Base-by-base conservation (phyloP, 1,284 basidiomycete genomes). In the Cystobasidium slooffiae region DNA sequence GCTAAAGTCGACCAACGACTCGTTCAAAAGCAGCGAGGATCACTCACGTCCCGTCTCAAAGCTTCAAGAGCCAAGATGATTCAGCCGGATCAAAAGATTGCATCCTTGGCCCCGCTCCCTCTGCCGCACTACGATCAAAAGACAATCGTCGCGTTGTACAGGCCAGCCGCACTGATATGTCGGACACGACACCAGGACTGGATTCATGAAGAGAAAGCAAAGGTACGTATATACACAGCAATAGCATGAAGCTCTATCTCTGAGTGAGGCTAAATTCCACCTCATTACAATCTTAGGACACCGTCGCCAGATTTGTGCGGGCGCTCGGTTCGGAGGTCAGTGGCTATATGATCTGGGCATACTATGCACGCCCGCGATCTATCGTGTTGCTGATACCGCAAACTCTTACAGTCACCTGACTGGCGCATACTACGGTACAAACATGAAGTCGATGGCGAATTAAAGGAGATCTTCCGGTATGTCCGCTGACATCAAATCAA, bases 241-340 rank as follows among this genome's bases (percentile, higher is more conserved):
- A 39, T 68, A 74, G 1, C 82, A 82, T 76, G 82, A 84, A 59
- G 20, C 3, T 41, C 12, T 20, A 9, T 22, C n/a, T 31, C 43
- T 43, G 6, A 8, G 7, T 6, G 9, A 16, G 10, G 56, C 56
- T 59, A 9, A 59, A n/a, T 22, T 39, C 5, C 7, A n/a, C n/a
- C 43, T 18, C 8, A n/a, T 18, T 10, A 6, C 87, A 41, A 68
- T 24, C 7, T 14, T 77, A 77, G 52, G 67, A 65, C 55, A 80
- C 77, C 3, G 81, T 81, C 72, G 74, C 66, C 62, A 80, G 65
- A 37, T 80, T 68, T 78, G 79, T 65, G 59, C 65, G 37, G 61
- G 72, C 66, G 62, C 75, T 52, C 41, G 69, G 31, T 16, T 73
- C 22, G 31, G 49, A 22, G 72, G 75, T 59, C 39, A 41, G 37